Percentiles rank a stretch among this genome's conserved stretches.
phyloP scores from a whole-genome alignment of 257 asterid genomes.

The Nicotiana otophora region DNA sequence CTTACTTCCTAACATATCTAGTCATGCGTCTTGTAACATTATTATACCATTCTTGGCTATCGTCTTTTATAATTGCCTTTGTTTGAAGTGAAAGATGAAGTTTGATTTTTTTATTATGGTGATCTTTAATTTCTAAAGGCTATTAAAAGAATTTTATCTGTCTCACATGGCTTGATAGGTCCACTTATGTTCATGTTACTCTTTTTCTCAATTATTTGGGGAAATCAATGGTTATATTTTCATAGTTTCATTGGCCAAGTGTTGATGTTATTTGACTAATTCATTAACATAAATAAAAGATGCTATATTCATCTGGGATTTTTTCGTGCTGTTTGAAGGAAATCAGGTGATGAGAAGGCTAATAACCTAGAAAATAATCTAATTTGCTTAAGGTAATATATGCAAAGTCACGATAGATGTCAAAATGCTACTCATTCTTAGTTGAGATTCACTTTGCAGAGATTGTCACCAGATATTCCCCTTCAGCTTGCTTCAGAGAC shows the following conservation, averaged over 20 bases:
- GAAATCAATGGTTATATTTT: background rate
- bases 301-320: background rate
- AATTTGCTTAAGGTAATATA: background rate
- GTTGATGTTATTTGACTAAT: background rate
- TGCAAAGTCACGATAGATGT: background rate
- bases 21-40: background rate
- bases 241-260: background rate
- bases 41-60: background rate
- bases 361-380: background rate
- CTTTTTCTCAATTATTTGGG: background rate
- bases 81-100: background rate
- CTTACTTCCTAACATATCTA: background rate
- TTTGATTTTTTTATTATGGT: background rate
- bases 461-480: slow-evolving; percentile 78
- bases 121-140: background rate
- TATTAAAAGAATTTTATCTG: background rate
- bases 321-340: background rate
- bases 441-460: slow-evolving; percentile 43
- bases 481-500: slow-evolving; percentile 89
- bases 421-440: slow-evolving; percentile 1
- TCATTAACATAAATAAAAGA: background rate
- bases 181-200: background rate
- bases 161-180: background rate
- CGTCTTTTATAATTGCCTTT: background rate
- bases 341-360: background rate